Base-by-base conservation (phyloP, 2,329 filamentous ascomycete species). In the Triangularia verruculosa region DNA sequence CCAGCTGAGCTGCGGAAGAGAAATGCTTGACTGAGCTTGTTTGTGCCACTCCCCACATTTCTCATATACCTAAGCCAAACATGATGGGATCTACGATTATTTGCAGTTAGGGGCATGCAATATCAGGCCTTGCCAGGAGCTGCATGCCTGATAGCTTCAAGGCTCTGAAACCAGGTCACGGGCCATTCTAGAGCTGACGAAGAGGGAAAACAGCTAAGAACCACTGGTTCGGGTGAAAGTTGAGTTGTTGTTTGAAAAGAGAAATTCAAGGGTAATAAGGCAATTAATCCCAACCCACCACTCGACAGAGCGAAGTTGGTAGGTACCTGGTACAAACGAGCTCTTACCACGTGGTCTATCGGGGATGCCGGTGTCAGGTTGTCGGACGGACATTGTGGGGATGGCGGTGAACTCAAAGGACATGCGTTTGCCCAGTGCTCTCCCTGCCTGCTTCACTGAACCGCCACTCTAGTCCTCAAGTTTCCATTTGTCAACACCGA, bases 1-100 rank as follows among this genome's bases (percentile, higher is more conserved):
- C 13, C 62, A 56, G 62, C 59, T 64, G 55, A 59, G 47, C 54
- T 30, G 53, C 53, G 20, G 39, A 47, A 20, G 1, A n/a, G n/a
- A n/a, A 47, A 47, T 20, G 39, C n/a, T 47, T 47, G 39, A 9
- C 8, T 47, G 39, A 20, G 39, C 39, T 47, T 47, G n/a, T 47
- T 47, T 47, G n/a, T 47, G 39, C 39, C 39, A 47, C 39, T 20
- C 39, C 39, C 39, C 39, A 9, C 39, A 47, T 20, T 47, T 20
- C 7, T 15, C n/a, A 47, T 47, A n/a, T 47, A 8, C n/a, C n/a
- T n/a, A n/a, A n/a, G 39, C 39, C n/a, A 47, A 47, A 9, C 39
- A 17, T 20, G 6, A 8, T 6, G 39, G 20, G 39, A 47, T 47
- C 39, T 47, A 47, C 30, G 39, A 22, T 22, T 8, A 20, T 20